Evolutionary conservation across 1,284 basidiomycete species (phyloP), one percentile per base, ranked within the genome.

Genomic region (Phaffia rhodozyma): DNA sequence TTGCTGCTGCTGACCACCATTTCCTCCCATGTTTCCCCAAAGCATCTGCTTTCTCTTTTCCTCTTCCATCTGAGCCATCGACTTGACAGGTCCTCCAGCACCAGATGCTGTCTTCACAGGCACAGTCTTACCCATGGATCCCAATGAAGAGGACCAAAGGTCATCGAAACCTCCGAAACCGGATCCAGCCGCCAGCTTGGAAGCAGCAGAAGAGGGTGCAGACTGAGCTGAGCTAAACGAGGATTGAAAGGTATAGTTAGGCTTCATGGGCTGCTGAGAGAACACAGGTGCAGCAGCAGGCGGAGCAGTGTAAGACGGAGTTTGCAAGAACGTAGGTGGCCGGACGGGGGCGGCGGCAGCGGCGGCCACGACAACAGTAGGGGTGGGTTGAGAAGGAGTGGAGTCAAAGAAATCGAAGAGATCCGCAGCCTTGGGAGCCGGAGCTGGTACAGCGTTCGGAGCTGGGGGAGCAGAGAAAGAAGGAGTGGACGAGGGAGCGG

Each of bases 101-200:
- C 62, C 60, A 30, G 66, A 58, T 5, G 66, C 38, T 7, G 73
- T 68, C 20, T 72, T 43, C 60, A 69, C 73, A 34, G 64, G 66
- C 6, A 72, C 61, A 9, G 49, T 52, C n/a, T 66, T 66, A 32
- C 74, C 65, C 71, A 72, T 58, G 2, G 77, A 72, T 43, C 86
- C 86, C 25, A 94, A 81, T 1, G 88, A 89, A 78, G 91, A 81
- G 23, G 83, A 83, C 89, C 90, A 97, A 66, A 97, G 76, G 73
- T 97, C 92, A 69, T 94, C 93, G 71, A 97, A 97, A 61, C 72
- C 73, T 43, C 71, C 70, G 4, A 52, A 47, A n/a, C 50, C 62
- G 9, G 53, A 49, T 18, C 20, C 47, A 21, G 61, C 49, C 21
- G 55, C 58, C 43, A 67, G 62, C 53, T 60, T 60, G 60, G 73